Base-by-base conservation (phyloP, 1,284 basidiomycete genomes). In the Cryptococcus sp. region DNA sequence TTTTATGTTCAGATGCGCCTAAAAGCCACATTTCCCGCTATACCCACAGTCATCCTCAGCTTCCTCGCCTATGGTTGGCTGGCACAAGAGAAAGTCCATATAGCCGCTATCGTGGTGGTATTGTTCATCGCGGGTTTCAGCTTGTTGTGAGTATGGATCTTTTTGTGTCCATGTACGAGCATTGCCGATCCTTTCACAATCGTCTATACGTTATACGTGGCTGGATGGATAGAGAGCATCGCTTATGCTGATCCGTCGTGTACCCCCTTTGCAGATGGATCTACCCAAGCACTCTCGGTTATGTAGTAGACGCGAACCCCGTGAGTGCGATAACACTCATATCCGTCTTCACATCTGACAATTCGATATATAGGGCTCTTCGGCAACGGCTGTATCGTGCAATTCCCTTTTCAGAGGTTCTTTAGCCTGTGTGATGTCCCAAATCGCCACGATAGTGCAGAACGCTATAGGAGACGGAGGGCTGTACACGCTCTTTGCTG, bases 61-160 rank as follows among this genome's bases (percentile, higher is more conserved):
- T 82, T 87, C 54, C 69, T 89, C 37, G 86, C 83, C 0, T 91
- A 89, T 68, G 91, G 84, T 2, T 94, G 91, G 91, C 81, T 87
- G 5, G 84, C 83, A 45, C 76, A 89, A 58, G 74, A 85, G 54
- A 85, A 85, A 52, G 68, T 67, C 8, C 81, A 87, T 69, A 80
- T 91, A 41, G 83, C 72, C 75, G 84, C 83, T 1, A 80, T 84
- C 1, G 81, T 85, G 29, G 78, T 85, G 23, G 83, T 82, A 17
- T 78, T 87, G 5, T 82, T 83, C 61, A 72, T 85, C 34, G 83
- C 83, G 3, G 89, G 89, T 16, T 87, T 91, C 70, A 83, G 86
- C 60, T 81, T 85, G 5, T 85, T 89, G 87, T 89, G 64, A 70
- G 84, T 88, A 85, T 88, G 62, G 66, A 83, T 38, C 29, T 5